Conservation (phyloP, 257 asterid genomes). For the Ballota nigra region DNA sequence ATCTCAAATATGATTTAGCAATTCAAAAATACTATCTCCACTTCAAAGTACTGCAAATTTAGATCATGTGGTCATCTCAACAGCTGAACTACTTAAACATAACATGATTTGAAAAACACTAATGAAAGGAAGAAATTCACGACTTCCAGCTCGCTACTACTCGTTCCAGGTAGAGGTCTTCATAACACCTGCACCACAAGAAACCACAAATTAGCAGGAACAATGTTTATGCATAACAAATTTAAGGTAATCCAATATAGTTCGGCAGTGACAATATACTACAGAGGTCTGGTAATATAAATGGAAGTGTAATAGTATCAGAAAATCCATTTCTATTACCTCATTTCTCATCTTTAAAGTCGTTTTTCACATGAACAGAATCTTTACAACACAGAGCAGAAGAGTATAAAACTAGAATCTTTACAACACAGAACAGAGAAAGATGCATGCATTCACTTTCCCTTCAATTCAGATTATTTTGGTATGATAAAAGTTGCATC, state of each 20-base stretch:
- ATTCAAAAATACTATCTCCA: background rate
- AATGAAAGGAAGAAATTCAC: conserved; percentile 10
- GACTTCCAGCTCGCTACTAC: conserved; percentile 14
- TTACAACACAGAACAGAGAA: background rate
- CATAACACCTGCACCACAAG: conserved; percentile 17
- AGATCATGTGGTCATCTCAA: background rate
- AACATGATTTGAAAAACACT: background rate
- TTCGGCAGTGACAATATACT: background rate
- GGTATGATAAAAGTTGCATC: background rate
- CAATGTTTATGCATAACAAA: background rate
- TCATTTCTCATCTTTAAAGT: background rate
- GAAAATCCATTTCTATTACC: background rate
- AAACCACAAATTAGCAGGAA: background rate
- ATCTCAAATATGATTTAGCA: background rate
- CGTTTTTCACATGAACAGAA: background rate
- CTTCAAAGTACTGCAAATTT: background rate
- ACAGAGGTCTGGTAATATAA: background rate
- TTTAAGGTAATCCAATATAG: background rate
- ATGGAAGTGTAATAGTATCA: background rate
- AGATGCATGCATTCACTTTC: background rate
- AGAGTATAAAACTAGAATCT: background rate
- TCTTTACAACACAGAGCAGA: background rate
- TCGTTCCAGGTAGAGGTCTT: conserved; percentile 13
- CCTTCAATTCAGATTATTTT: background rate
- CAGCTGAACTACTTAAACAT: conserved; percentile 3